Conservation (phyloP, 306 rosid species). For the Ammopiptanthus mongolicus region DNA sequence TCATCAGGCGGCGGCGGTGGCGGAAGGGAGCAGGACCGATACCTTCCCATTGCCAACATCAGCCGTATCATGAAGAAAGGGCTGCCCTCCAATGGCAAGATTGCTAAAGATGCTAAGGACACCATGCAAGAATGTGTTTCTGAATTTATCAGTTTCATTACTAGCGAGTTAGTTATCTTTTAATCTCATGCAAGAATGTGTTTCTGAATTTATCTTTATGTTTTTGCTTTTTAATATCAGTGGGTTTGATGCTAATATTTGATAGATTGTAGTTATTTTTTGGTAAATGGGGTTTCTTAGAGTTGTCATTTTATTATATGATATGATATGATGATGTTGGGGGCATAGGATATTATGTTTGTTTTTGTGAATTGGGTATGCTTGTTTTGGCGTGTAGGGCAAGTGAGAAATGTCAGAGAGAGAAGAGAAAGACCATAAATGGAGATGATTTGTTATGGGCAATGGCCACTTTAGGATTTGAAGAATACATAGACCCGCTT, state of each 20-base stretch:
- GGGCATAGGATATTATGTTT: background rate
- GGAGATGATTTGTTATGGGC: slow-evolving; percentile 96
- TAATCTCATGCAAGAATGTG: slow-evolving; percentile 87
- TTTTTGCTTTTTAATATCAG: background rate
- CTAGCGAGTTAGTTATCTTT: no score
- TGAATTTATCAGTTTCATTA: slow-evolving; percentile 86
- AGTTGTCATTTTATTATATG: background rate
- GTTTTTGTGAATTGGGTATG: background rate
- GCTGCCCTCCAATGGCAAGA: slow-evolving; percentile 76
- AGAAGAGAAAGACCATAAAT: slow-evolving; percentile 92
- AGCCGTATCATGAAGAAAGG: slow-evolving; percentile 96
- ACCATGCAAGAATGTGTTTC: slow-evolving; percentile 89
- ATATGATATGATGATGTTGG: background rate
- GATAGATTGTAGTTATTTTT: background rate
- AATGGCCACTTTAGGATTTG: slow-evolving; percentile 87
- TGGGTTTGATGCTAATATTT: background rate
- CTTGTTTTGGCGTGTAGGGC: slow-evolving; percentile 46
- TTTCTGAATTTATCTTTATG: slow-evolving; percentile 90
- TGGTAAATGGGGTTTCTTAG: background rate
- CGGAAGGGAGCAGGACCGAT: slow-evolving; percentile 73
- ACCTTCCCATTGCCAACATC: slow-evolving; percentile 83
- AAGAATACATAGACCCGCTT: slow-evolving; percentile 91
- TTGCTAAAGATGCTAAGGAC: slow-evolving; percentile 89
- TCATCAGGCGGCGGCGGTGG: slow-evolving; percentile 6
- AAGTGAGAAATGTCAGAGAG: slow-evolving; percentile 90